Base-by-base conservation (phyloP, 2,329 filamentous ascomycete species). In the Erysiphe neolycopersici region DNA sequence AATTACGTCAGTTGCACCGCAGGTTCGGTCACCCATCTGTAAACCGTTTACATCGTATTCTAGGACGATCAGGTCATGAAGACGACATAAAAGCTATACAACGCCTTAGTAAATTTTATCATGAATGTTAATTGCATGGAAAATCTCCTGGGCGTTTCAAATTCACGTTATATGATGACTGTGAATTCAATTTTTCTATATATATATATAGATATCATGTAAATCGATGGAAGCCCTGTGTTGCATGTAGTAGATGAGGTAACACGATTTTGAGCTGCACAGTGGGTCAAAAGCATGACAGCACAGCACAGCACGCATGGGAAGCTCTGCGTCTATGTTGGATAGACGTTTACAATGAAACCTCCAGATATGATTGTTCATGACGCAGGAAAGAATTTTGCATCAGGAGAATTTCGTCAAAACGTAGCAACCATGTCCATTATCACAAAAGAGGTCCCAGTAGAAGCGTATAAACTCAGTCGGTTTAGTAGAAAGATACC, bases 311-410 rank as follows among this genome's bases (percentile, higher is more conserved):
- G n/a, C 14, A 42, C 26, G 32, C 29, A 17, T 46, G 26, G 33
- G 30, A 46, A 17, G 26, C 16, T 4, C 16, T 45, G 22, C 30
- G 43, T 1, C 13, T 33, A 8, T 45, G 30, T 17, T 45, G 37
- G 41, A 45, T 45, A 4, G 38, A 47, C 31, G 42, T 22, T 10
- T 47, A 47, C n/a, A 18, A 36, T 16, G 37, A 36, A n/a, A 3
- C 44, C 41, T 2, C 43, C 40, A 16, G 42, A 46, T 32, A 17
- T 17, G 12, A 29, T 41, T 41, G 18, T n/a, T 16, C 39, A 41
- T 29, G 13, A 41, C 31, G 39, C 39, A 14, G 39, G n/a, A 38
- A 40, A 38, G 11, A 47, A 45, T 19, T 47, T 47, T 26, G 22
- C 43, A 16, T 44, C 17, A 12, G 35, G 37, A 30, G 42, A 47